Evolutionary conservation across 192 early-diverging fungal genomes (phyloP).

Genomic region (Phycomyces blakesleeanus): DNA sequence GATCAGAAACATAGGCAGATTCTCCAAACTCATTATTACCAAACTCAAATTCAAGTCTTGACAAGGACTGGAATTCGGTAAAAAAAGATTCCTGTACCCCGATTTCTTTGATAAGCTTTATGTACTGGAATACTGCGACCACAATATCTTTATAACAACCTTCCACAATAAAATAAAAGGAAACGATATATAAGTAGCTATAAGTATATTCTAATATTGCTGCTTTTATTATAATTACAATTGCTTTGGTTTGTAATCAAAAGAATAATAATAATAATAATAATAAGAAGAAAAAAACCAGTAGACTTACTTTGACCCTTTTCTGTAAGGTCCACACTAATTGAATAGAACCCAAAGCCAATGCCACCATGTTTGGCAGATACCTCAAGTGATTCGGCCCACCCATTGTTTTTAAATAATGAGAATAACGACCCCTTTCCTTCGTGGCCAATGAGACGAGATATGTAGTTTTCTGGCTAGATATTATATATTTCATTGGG

Average conservation of each 20-base stretch:
- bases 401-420: slow-evolving; percentile 81
- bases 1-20: slow-evolving; percentile 54
- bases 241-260: no score
- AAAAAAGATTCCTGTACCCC: slow-evolving; percentile 79
- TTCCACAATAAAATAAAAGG: slow-evolving; percentile 40
- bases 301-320: slow-evolving; percentile 62
- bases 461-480: slow-evolving; percentile 70
- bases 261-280: no score
- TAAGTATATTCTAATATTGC: no score
- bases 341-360: slow-evolving; percentile 69
- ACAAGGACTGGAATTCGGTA: slow-evolving; percentile 63
- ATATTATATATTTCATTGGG: no score
- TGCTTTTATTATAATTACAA: no score
- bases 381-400: slow-evolving; percentile 76
- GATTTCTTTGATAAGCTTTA: slow-evolving; percentile 67
- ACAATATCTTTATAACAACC: slow-evolving; percentile 68
- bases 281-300: slow-evolving; percentile 43
- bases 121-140: slow-evolving; percentile 79
- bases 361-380: slow-evolving; percentile 45
- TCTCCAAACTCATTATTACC: slow-evolving; percentile 68
- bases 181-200: no score
- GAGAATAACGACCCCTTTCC: slow-evolving; percentile 82
- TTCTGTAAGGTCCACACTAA: slow-evolving; percentile 71
- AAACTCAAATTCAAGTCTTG: slow-evolving; percentile 57
- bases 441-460: slow-evolving; percentile 91